Conservation (phyloP, 345 rosid species). For the Salix arbutifolia region DNA sequence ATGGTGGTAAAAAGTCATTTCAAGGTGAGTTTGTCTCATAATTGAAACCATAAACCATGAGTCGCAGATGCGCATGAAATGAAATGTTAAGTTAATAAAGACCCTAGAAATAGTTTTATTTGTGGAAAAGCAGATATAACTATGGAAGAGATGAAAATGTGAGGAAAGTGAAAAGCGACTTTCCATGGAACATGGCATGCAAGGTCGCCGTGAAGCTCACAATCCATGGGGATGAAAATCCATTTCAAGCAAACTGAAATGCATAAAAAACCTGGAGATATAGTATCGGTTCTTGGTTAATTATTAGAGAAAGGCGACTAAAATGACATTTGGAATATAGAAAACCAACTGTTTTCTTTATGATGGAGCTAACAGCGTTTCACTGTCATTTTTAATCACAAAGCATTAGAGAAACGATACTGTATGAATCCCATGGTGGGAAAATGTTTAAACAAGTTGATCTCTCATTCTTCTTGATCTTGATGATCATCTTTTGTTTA, state of each 20-base stretch:
- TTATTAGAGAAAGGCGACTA: neutral
- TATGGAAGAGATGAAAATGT: neutral
- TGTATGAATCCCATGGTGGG: neutral
- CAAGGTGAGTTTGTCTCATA: neutral
- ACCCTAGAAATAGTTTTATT: neutral
- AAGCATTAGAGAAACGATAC: neutral
- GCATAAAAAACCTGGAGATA: neutral
- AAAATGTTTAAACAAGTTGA: neutral
- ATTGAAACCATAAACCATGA: neutral
- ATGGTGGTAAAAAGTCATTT: neutral
- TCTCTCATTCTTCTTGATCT: neutral
- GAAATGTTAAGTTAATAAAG: neutral
- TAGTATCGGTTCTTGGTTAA: neutral
- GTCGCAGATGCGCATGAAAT: neutral
- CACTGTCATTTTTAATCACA: neutral
- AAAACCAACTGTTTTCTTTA: neutral
- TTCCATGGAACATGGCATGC: neutral
- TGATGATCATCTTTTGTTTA: neutral
- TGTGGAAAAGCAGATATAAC: neutral
- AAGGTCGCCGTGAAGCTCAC: neutral
- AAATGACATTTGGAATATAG: neutral
- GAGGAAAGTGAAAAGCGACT: neutral
- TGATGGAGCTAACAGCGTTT: slow-evolving; percentile 4
- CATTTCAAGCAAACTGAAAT: neutral
- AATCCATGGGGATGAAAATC: neutral